A percentile compares a stretch with the other conserved stretches of the same genome.
phyloP scores from a whole-genome alignment of 2,329 filamentous ascomycete genomes.

The Alternaria metachromatica region DNA sequence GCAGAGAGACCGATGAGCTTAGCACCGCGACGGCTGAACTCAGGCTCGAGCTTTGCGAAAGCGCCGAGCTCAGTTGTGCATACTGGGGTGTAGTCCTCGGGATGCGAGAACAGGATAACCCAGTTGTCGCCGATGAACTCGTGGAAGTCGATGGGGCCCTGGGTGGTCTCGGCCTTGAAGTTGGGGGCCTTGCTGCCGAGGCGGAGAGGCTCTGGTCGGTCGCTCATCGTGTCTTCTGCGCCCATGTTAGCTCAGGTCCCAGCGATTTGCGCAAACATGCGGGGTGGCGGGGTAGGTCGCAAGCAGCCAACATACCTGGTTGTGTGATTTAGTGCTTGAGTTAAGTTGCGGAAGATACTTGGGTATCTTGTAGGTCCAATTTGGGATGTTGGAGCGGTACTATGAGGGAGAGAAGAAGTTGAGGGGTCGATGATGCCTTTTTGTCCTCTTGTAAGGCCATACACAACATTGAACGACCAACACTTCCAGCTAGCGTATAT shows the following conservation, averaged over 20 bases:
- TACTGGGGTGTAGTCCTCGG: slow-evolving; percentile 66
- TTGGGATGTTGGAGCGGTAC: not conserved
- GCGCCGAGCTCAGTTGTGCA: slow-evolving; percentile 70
- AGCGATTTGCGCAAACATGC: slow-evolving; percentile 37
- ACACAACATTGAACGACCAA: slow-evolving; percentile 12
- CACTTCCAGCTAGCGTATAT: slow-evolving; percentile 41
- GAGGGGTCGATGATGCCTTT: slow-evolving; percentile 22
- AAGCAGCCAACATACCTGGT: slow-evolving; percentile 14
- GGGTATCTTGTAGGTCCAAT: not conserved
- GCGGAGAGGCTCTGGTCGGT: slow-evolving; percentile 58
- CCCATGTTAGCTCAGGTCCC: slow-evolving; percentile 18
- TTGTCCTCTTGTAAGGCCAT: slow-evolving; percentile 30
- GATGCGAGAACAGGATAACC: slow-evolving; percentile 75
- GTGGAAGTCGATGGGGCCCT: slow-evolving; percentile 73
- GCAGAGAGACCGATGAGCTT: slow-evolving; percentile 66
- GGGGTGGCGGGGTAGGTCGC: slow-evolving; percentile 37
- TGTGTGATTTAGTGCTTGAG: not conserved
- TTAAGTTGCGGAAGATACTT: not conserved
- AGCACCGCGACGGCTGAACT: slow-evolving; percentile 67
- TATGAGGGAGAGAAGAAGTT: not conserved
- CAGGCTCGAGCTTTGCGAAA: slow-evolving; percentile 68
- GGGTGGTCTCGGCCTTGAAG: slow-evolving; percentile 72
- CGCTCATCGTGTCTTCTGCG: slow-evolving; percentile 37
- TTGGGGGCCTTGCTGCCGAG: slow-evolving; percentile 71
- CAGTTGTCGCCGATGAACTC: slow-evolving; percentile 73